A percentile compares a stretch with the other conserved stretches of the same genome.
Conservation (phyloP, 1,284 basidiomycete species). For the Sphagnurus paluster region DNA sequence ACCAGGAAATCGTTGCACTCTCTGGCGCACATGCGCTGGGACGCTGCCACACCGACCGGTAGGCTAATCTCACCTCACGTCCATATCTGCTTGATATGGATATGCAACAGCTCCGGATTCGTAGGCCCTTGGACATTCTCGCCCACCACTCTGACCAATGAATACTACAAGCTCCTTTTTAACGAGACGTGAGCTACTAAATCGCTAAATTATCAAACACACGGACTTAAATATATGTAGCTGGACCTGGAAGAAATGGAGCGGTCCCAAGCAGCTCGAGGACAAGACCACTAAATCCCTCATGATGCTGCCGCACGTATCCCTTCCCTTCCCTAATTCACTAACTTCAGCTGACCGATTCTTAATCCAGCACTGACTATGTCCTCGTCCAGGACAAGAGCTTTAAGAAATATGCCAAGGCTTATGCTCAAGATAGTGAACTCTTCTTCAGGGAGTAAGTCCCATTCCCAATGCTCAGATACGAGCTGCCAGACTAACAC, state of each 20-base stretch:
- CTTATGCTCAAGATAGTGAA: slow-evolving; percentile 81
- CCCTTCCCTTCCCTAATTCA: background rate
- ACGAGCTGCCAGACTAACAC: background rate
- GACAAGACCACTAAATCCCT: slow-evolving; percentile 88
- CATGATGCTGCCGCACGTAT: slow-evolving; percentile 92
- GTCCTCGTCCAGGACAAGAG: slow-evolving; percentile 83
- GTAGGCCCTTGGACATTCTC: slow-evolving; percentile 93
- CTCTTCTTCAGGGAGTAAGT: slow-evolving; percentile 90
- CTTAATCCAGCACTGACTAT: slow-evolving; percentile 69
- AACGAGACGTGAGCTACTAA: slow-evolving; percentile 76
- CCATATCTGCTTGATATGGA: background rate
- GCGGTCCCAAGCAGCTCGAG: slow-evolving; percentile 90
- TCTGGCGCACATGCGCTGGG: slow-evolving; percentile 94
- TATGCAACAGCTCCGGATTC: slow-evolving; percentile 66
- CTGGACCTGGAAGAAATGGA: slow-evolving; percentile 87
- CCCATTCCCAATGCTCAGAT: slow-evolving; percentile 3
- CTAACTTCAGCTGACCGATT: slow-evolving; percentile 4
- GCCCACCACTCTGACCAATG: slow-evolving; percentile 86
- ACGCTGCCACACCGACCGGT: slow-evolving; percentile 85
- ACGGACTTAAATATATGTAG: no score
- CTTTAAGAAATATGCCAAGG: slow-evolving; percentile 84
- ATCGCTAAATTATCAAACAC: no score
- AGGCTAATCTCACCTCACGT: slow-evolving; percentile 18
- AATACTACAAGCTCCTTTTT: slow-evolving; percentile 87
- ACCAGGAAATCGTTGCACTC: slow-evolving; percentile 96